A percentile compares a stretch with the other conserved stretches of the same genome.
phyloP scores from a whole-genome alignment of 768 basidiomycete species.

The Calocybe gangraenosa region DNA sequence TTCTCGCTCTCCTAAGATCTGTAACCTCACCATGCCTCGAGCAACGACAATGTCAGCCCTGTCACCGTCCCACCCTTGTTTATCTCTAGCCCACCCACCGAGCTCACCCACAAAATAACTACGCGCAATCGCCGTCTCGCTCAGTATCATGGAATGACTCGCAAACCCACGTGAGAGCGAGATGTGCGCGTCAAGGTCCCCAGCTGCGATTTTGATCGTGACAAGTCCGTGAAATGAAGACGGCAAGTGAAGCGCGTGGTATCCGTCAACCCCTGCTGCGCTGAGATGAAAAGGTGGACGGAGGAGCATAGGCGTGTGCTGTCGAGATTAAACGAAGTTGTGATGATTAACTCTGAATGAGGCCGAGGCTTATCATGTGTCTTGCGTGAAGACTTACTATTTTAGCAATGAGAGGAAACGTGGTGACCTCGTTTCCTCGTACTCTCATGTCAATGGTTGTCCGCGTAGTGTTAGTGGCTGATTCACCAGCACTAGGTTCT shows the following conservation, averaged over 20 bases:
- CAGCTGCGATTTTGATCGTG: slow-evolving; percentile 30
- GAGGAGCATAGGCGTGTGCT: slow-evolving; percentile 32
- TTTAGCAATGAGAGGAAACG: slow-evolving; percentile 32
- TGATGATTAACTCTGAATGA: too few species aligned
- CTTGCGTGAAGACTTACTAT: slow-evolving; percentile 24
- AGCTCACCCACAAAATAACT: slow-evolving; percentile 33
- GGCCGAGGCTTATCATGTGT: not conserved
- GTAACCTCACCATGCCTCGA: slow-evolving; percentile 21
- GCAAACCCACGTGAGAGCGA: slow-evolving; percentile 26
- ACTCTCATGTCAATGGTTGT: slow-evolving; percentile 29
- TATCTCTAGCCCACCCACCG: slow-evolving; percentile 17
- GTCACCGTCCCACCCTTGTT: slow-evolving; percentile 23
- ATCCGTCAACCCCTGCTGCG: slow-evolving; percentile 25
- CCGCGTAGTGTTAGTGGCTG: slow-evolving; percentile 11
- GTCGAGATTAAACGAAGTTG: not conserved
- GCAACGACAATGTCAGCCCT: slow-evolving; percentile 19
- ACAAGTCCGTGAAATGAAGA: slow-evolving; percentile 38
- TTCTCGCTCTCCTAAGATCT: slow-evolving; percentile 19
- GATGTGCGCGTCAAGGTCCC: slow-evolving; percentile 33
- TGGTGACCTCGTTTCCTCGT: slow-evolving; percentile 20
- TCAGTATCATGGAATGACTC: slow-evolving; percentile 27
- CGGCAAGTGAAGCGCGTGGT: slow-evolving; percentile 34
- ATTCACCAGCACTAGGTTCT: slow-evolving; percentile 9
- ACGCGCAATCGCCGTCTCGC: slow-evolving; percentile 26
- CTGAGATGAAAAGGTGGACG: slow-evolving; percentile 31